Evolutionary conservation across 257 asterid species (phyloP), one percentile per base, ranked within the genome.

Genomic region (Craterostigma plantagineum): DNA sequence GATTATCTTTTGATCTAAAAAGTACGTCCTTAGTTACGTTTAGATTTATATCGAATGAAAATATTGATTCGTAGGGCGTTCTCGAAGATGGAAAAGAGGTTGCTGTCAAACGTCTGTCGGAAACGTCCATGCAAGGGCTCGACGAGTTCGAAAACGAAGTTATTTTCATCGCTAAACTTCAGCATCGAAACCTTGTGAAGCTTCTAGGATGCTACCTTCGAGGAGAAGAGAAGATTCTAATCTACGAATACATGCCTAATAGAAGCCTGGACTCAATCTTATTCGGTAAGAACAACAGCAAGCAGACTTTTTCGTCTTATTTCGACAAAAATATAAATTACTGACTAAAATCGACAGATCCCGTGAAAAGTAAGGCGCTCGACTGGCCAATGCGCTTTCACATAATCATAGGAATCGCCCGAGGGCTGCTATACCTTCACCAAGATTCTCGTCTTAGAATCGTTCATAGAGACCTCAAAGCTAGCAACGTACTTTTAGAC

Each of bases 371-470:
- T 33, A 34, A 66, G 23, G 30, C 64, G 54, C 77, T 79, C 0
- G 60, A 72, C 30, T 79, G 92, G 92, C 57, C 55, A 53, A 69
- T n/a, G 41, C 73, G 92, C 17, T 79, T 71, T 69, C 56, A 60
- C 70, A 79, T 79, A 49, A 72, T 79, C 18, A 64, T 74, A 16
- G 92, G 87, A 39, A 59, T 75, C 27, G 76, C 86, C 5, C 51
- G 92, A 42, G 87, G 87, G 38, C 75, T 78, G 55, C 67, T 78
- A 4, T 78, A 78, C 61, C 79, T 78, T 27, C 92, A 78, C 49
- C 92, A 75, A 53, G 92, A 78, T 54, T 78, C 92, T 10, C 68
- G 92, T 38, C 72, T 78, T 41, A 67, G 87, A 58, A 75, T 79
- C 48, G 68, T 79, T 38, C 92, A 79, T 41, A 51, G 92, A 63